Conservation (phyloP, 2,329 filamentous ascomycete genomes). For the Rhinocladiella similis region DNA sequence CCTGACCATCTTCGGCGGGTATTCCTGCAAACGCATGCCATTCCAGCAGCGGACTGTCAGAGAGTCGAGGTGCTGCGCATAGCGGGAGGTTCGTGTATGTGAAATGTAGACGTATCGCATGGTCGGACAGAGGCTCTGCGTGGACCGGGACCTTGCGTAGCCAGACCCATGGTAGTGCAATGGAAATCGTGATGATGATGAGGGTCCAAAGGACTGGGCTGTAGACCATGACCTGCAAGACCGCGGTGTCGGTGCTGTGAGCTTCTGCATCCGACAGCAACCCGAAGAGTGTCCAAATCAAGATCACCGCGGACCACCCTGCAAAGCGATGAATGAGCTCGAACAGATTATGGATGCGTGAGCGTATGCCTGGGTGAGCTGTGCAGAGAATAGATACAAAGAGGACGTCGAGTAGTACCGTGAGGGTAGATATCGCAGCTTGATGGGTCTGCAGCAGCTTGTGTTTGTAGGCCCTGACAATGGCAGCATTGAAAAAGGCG, state of each 20-base stretch:
- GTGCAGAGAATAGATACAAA: conserved; percentile 61
- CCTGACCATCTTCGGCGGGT: conserved; percentile 56
- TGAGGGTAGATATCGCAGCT: conserved; percentile 51
- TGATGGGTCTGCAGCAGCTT: conserved; percentile 22
- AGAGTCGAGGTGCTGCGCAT: conserved; percentile 60
- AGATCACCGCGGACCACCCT: conserved; percentile 66
- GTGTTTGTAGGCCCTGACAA: conserved; percentile 27
- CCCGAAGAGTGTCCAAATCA: conserved; percentile 67
- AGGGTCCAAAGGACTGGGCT: conserved; percentile 69
- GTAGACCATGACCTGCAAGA: conserved; percentile 34
- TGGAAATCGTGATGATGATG: conserved; percentile 60
- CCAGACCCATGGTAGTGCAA: conserved; percentile 72
- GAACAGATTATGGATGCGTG: conserved; percentile 66
- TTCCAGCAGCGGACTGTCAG: conserved; percentile 64
- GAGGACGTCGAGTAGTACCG: conserved; percentile 59
- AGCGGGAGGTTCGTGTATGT: conserved; percentile 61
- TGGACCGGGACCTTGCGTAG: conserved; percentile 68
- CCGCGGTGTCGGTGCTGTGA: conserved; percentile 25
- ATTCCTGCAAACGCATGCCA: conserved; percentile 78
- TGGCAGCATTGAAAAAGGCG: conserved; percentile 37
- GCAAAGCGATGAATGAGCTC: conserved; percentile 71
- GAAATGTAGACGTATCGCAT: conserved; percentile 72
- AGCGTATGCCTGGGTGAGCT: conserved; percentile 65
- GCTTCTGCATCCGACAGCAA: conserved; percentile 49
- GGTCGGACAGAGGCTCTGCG: conserved; percentile 67